Base-by-base conservation (phyloP, 441 rosid genomes). In the Biscutella laevigata region DNA sequence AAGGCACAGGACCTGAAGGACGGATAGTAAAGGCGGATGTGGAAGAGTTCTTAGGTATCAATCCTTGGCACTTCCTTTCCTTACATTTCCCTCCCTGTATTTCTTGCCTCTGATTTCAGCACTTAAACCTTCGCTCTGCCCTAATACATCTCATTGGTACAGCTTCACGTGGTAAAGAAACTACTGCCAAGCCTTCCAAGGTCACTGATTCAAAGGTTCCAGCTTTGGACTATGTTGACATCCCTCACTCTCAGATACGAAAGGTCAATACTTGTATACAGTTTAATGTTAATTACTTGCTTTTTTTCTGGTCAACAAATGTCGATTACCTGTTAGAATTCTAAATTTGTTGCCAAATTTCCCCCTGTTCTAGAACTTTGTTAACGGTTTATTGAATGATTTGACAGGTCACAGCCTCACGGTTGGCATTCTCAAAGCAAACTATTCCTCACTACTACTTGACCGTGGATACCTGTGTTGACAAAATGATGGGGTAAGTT, bases 401-500 rank as follows among this genome's bases (percentile, higher is more conserved):
- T 26, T 57, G 62, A 26, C 57, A 92, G 96, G 69, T 92, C 54
- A 92, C 95, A 13, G 96, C 98, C 63, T 82, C 91, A 30, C 87
- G 96, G 50, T 78, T 92, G 67, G 52, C 86, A 58, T 68, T 77
- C 68, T 92, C 98, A 5, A 92, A 92, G 88, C 98, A 92, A 62
- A 88, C 94, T 4, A 86, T 92, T 71, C 98, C 98, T 46, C 98
- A 92, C 74, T 92, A 88, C 72, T 92, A 92, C 70, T 49, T 92
- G 50, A 83, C 95, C 2, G 98, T 88, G 5, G 98, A 92, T 78
- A 57, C 89, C 61, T 78, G 88, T 61, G 98, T 88, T 52, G 96
- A 88, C 83, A 86, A 78, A 74, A 87, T 92, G 35, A 74, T 80
- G 88, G 75, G 72, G 96, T 88, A 65, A 79, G 81, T 62, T 36